A percentile compares a stretch with the other conserved stretches of the same genome.
These are phyloP conservation scores for Lactuca saligna DNA, from an alignment of 129 eudicot genomes.

Conservation along the genomic window DNA sequence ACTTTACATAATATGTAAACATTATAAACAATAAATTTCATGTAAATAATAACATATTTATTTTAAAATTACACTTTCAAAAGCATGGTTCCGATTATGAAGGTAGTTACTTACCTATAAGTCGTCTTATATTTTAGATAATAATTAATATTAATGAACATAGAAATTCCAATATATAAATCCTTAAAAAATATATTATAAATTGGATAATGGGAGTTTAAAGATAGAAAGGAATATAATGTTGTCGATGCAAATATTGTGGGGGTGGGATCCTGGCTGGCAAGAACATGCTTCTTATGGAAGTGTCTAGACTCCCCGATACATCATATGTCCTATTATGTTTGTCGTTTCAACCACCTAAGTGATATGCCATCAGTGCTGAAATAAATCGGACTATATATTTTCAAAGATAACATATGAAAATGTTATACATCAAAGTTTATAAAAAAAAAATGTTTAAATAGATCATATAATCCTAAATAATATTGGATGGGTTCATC, in stretches of 20 bases:
- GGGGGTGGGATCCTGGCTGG: constrained; percentile 37
- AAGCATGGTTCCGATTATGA: neutral
- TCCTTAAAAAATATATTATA: neutral
- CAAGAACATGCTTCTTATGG: constrained; percentile 35
- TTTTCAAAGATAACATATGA: neutral
- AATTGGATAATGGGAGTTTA: constrained; percentile 18
- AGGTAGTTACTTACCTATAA: neutral
- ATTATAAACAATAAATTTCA: neutral
- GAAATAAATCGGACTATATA: neutral
- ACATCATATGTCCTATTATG: constrained; percentile 9
- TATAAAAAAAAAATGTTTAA: too few relatives aligned
- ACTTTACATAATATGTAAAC: neutral
- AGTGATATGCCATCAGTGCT: constrained; percentile 5
- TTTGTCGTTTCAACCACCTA: constrained; percentile 14
- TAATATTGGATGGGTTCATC: too few relatives aligned
- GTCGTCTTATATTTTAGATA: neutral
- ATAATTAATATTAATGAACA: neutral
- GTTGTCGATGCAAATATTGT: constrained; percentile 28
- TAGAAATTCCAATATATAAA: neutral
- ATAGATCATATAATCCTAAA: too few relatives aligned
- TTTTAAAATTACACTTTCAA: too few relatives aligned
- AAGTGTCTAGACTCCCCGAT: constrained; percentile 27
- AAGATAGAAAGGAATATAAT: constrained; percentile 41
- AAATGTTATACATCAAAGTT: neutral
- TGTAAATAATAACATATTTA: neutral